These are phyloP conservation scores for Pestalotiopsis sp. DNA, from an alignment of 2,329 filamentous ascomycete genomes.

Conservation along the genomic window DNA sequence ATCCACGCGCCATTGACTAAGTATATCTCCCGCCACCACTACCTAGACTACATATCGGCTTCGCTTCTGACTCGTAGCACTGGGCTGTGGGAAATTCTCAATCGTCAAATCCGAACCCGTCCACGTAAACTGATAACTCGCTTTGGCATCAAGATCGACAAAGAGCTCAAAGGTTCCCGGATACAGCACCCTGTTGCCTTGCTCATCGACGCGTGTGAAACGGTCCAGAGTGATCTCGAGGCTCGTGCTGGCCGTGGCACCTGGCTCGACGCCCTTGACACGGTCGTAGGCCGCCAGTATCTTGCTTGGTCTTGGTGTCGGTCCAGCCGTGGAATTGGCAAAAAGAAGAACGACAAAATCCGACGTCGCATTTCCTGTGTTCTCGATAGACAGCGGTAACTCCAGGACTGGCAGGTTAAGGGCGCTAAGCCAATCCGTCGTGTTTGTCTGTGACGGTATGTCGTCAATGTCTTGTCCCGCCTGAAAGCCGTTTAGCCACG, in stretches of 20 bases:
- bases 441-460: neutral
- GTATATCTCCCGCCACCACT: neutral
- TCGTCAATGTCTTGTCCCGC: neutral
- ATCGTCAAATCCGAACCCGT: constrained; percentile 39
- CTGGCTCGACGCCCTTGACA: constrained; percentile 30
- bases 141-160: constrained; percentile 39
- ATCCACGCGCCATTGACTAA: no score
- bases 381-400: neutral
- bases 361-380: constrained; percentile 6
- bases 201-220: constrained; percentile 43
- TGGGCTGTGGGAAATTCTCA: constrained; percentile 31
- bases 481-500: neutral
- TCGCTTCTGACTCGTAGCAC: neutral
- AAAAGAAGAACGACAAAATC: constrained; percentile 36
- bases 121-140: constrained; percentile 41
- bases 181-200: constrained; percentile 48
- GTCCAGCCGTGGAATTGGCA: constrained; percentile 34
- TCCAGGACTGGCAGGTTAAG: neutral
- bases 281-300: constrained; percentile 45
- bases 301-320: constrained; percentile 47
- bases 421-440: neutral
- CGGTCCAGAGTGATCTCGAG: constrained; percentile 45
- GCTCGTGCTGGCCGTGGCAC: constrained; percentile 26
- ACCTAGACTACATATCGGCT: neutral
- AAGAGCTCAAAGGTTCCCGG: constrained; percentile 46